Conservation (phyloP, 306 rosid genomes). For the Cicer arietinum region DNA sequence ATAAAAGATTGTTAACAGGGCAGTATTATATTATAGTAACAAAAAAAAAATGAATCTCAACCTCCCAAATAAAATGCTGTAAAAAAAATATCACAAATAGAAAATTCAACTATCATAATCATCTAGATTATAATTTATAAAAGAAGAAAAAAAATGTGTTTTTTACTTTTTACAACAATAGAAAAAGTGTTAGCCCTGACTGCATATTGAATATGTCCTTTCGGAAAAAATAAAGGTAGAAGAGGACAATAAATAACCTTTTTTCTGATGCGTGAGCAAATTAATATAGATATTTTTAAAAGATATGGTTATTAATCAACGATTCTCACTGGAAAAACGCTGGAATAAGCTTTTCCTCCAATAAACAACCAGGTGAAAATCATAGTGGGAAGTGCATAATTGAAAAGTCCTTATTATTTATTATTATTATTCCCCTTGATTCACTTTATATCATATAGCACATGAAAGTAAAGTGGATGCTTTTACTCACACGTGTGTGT, state of each 20-base stretch:
- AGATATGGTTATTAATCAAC: constrained; percentile 23
- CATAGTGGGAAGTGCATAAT: neutral
- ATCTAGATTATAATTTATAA: too few relatives aligned
- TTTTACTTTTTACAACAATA: too few relatives aligned
- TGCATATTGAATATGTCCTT: constrained; percentile 3
- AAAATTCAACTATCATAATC: too few relatives aligned
- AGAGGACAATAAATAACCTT: constrained; percentile 2
- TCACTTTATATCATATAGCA: neutral
- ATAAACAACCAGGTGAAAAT: neutral
- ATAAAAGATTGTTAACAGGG: too few relatives aligned
- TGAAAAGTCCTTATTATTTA: neutral
- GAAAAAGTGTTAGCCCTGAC: neutral
- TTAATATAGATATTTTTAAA: neutral
- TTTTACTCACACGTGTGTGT: neutral
- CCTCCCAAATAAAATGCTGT: too few relatives aligned
- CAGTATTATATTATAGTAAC: too few relatives aligned
- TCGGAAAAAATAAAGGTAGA: neutral
- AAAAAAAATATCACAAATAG: too few relatives aligned
- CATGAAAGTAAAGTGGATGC: constrained; percentile 3
- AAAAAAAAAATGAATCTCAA: too few relatives aligned
- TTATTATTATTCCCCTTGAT: neutral
- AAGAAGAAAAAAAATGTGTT: too few relatives aligned
- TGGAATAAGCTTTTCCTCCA: constrained; percentile 20
- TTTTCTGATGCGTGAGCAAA: neutral
- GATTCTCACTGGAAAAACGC: constrained; percentile 21